Base-by-base conservation (phyloP, 768 basidiomycete genomes). In the Phanerochaete sordida region DNA sequence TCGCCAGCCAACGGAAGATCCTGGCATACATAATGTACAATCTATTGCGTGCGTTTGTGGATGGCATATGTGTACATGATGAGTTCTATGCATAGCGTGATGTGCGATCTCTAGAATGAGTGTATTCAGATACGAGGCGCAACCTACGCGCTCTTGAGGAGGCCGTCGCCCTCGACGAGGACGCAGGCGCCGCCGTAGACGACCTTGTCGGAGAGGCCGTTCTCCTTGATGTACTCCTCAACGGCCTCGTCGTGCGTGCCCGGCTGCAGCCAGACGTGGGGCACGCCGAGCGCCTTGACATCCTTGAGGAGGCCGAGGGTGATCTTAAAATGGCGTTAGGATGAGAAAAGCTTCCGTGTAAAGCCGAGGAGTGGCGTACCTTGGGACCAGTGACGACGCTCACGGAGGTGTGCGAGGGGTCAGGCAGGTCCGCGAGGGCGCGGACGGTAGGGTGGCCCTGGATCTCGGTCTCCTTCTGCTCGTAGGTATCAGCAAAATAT, bases 221-320 rank as follows among this genome's bases (percentile, higher is more conserved):
- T 85, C 59, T 85, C 81, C 43, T 82, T 79, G 69, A 95, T 85
- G 66, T 82, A 95, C 16, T 77, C 67, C 16, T 77, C 72, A 49
- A 94, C 91, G 2, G 74, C 73, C 16, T 76, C 79, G 66, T 92
- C 87, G 64, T 88, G 86, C 7, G 93, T 91, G 23, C 93, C 93
- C 7, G 94, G 94, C 70, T 96, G 94, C 30, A 95, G 81, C 94
- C 94, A 96, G 46, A 94, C 78, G 2, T 86, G 80, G 5, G 86
- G 88, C n/a, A 91, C 72, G n/a, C 73, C 72, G n/a, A 84, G 81
- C n/a, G 79, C 78, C 70, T 86, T 86, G 8, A 87, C 88, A 59
- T 85, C 79, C 69, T 87, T 75, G 66, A 93, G 73, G 56, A 92
- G 64, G 24, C 75, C 76, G 48, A 92, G 80, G 11, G 91, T 93